These are phyloP conservation scores for Scedosporium apiospermum DNA, from an alignment of 2,329 filamentous ascomycete genomes.

Conservation along the genomic window DNA sequence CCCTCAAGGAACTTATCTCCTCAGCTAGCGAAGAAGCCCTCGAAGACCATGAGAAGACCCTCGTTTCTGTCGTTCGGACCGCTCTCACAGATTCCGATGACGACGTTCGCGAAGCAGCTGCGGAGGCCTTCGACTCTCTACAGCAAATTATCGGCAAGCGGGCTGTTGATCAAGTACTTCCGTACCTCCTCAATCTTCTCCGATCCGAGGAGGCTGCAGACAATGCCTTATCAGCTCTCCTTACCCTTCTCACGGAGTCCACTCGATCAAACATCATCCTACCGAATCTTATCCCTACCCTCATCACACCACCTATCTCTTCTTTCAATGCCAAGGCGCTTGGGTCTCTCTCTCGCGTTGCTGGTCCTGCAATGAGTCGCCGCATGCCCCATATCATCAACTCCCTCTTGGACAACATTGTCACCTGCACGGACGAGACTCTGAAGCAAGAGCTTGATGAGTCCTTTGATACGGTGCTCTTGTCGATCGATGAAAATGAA, in stretches of 20 bases:
- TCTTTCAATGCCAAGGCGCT: conserved; percentile 91
- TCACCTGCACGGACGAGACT: conserved; percentile 64
- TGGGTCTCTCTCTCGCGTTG: conserved; percentile 86
- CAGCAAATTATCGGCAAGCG: conserved; percentile 91
- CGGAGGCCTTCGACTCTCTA: conserved; percentile 91
- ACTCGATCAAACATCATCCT: conserved; percentile 93
- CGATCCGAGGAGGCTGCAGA: conserved; percentile 79
- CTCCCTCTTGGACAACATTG: conserved; percentile 85
- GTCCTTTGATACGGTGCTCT: conserved; percentile 81
- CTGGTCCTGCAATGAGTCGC: conserved; percentile 81
- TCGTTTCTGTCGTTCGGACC: conserved; percentile 88
- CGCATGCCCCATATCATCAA: conserved; percentile 85
- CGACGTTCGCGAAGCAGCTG: conserved; percentile 88
- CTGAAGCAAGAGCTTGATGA: conserved; percentile 64
- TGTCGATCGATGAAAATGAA: conserved; percentile 92
- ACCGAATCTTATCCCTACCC: conserved; percentile 88
- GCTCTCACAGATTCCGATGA: conserved; percentile 83
- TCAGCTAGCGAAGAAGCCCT: conserved; percentile 82
- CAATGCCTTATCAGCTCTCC: conserved; percentile 82
- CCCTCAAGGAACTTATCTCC: conserved; percentile 83
- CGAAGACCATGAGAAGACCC: conserved; percentile 88
- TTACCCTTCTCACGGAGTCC: conserved; percentile 88
- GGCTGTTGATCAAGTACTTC: conserved; percentile 90
- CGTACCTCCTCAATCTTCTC: conserved; percentile 82
- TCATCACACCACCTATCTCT: conserved; percentile 82